These are phyloP conservation scores for Cytospora piceicola DNA, from an alignment of 2,329 filamentous ascomycete species.

Conservation along the genomic window DNA sequence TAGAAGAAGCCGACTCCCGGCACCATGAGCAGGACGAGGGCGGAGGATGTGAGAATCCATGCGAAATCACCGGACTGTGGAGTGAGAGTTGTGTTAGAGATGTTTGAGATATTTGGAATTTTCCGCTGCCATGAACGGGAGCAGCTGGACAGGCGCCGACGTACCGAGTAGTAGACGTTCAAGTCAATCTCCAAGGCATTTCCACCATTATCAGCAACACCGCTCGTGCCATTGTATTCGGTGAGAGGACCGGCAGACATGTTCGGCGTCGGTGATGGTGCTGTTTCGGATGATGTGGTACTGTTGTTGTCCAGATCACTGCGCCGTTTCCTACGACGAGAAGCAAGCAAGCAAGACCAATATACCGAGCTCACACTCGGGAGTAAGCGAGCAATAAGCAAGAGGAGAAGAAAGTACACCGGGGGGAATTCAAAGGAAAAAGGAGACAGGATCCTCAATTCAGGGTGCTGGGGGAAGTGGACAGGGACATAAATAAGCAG, in stretches of 20 bases:
- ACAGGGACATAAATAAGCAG: constrained; percentile 9
- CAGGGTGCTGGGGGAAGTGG: not conserved
- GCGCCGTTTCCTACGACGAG: not conserved
- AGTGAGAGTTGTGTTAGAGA: not conserved
- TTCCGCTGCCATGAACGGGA: constrained; percentile 30
- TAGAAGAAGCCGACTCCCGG: constrained; percentile 95
- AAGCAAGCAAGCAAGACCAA: not conserved
- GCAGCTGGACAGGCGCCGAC: constrained; percentile 34
- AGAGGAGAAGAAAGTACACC: not conserved
- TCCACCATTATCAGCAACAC: constrained; percentile 51
- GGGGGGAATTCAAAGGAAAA: not conserved
- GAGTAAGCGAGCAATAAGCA: not conserved
- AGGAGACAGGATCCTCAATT: not conserved
- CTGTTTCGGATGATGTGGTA: not conserved
- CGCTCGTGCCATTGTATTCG: constrained; percentile 56
- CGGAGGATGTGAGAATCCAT: constrained; percentile 77
- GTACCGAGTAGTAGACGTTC: constrained; percentile 82
- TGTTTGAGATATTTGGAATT: not conserved
- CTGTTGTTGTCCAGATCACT: not conserved
- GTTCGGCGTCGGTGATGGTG: not conserved
- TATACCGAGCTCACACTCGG: not conserved
- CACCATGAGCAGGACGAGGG: constrained; percentile 88
- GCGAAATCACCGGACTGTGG: constrained; percentile 76
- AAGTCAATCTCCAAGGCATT: constrained; percentile 68
- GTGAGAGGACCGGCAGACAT: constrained; percentile 43